These are phyloP conservation scores for Purpureocillium lavendulum DNA, from an alignment of 2,329 filamentous ascomycete species.

Conservation along the genomic window DNA sequence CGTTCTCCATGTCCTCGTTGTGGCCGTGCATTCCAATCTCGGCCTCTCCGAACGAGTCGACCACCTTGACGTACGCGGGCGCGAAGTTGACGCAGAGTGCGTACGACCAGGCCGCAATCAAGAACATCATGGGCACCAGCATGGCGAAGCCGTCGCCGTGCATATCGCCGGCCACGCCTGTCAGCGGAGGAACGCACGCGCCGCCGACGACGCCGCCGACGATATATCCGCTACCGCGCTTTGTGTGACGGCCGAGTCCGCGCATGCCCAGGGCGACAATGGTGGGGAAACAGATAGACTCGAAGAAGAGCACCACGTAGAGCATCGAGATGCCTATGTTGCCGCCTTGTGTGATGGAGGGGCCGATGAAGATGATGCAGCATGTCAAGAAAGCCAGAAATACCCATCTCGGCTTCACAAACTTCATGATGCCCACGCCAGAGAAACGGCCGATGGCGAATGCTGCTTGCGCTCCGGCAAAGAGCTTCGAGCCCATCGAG, in stretches of 20 bases:
- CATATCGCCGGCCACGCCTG: slow-evolving; percentile 58
- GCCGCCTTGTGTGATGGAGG: slow-evolving; percentile 37
- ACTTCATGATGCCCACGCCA: slow-evolving; percentile 60
- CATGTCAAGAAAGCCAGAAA: slow-evolving; percentile 57
- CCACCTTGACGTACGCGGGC: slow-evolving; percentile 52
- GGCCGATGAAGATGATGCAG: slow-evolving; percentile 54
- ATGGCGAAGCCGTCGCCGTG: slow-evolving; percentile 54
- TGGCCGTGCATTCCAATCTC: slow-evolving; percentile 30
- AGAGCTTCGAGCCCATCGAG: slow-evolving; percentile 53
- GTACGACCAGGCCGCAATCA: slow-evolving; percentile 48
- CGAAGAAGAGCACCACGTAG: slow-evolving; percentile 67
- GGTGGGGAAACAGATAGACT: slow-evolving; percentile 72
- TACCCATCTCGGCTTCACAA: slow-evolving; percentile 55
- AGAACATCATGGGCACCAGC: slow-evolving; percentile 56
- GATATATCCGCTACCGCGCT: slow-evolving; percentile 63
- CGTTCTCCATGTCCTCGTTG: neutral
- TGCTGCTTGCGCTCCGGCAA: slow-evolving; percentile 65
- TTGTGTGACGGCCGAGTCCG: slow-evolving; percentile 67
- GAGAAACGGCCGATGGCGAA: slow-evolving; percentile 67
- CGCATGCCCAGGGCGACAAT: slow-evolving; percentile 72
- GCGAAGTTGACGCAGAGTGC: slow-evolving; percentile 58
- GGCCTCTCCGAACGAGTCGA: slow-evolving; percentile 46
- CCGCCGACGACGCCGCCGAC: slow-evolving; percentile 65
- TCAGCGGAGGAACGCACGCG: slow-evolving; percentile 64
- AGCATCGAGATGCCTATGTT: slow-evolving; percentile 51